A percentile compares a stretch with the other conserved stretches of the same genome.
Conservation (phyloP, 306 rosid species). For the Pachyrhizus erosus region DNA sequence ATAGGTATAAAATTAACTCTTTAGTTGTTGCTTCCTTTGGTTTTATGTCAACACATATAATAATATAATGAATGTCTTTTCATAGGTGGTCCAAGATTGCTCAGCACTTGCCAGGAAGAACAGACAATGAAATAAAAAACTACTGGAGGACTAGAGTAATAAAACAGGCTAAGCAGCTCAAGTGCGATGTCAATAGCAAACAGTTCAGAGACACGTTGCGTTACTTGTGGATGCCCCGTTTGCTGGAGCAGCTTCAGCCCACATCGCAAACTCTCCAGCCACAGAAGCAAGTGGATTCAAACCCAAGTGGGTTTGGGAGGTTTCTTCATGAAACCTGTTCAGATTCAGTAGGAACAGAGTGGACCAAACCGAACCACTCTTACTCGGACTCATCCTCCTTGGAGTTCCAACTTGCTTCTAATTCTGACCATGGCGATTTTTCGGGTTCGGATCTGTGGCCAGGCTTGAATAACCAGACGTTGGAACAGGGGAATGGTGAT, state of each 20-base stretch:
- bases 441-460: neutral
- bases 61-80: neutral
- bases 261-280: neutral
- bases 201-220: slow-evolving; percentile 70
- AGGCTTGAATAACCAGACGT: neutral
- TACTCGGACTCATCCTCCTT: slow-evolving; percentile 34
- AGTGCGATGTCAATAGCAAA: slow-evolving; percentile 89
- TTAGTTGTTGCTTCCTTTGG: neutral
- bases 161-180: slow-evolving; percentile 90
- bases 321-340: neutral
- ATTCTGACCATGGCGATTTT: slow-evolving; percentile 34
- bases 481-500: slow-evolving; percentile 38
- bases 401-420: slow-evolving; percentile 47
- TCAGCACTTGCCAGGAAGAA: slow-evolving; percentile 78
- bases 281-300: no score
- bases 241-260: slow-evolving; percentile 71
- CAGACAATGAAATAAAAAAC: slow-evolving; percentile 86
- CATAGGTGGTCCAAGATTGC: slow-evolving; percentile 91
- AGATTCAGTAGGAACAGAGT: slow-evolving; percentile 4
- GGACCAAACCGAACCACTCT: neutral
- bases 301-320: neutral
- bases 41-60: neutral
- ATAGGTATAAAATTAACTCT: slow-evolving; percentile 46
- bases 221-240: slow-evolving; percentile 84
- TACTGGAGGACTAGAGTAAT: slow-evolving; percentile 91